These are phyloP conservation scores for Pestalotiopsis sp. DNA, from an alignment of 2,329 filamentous ascomycete genomes.

Conservation along the genomic window DNA sequence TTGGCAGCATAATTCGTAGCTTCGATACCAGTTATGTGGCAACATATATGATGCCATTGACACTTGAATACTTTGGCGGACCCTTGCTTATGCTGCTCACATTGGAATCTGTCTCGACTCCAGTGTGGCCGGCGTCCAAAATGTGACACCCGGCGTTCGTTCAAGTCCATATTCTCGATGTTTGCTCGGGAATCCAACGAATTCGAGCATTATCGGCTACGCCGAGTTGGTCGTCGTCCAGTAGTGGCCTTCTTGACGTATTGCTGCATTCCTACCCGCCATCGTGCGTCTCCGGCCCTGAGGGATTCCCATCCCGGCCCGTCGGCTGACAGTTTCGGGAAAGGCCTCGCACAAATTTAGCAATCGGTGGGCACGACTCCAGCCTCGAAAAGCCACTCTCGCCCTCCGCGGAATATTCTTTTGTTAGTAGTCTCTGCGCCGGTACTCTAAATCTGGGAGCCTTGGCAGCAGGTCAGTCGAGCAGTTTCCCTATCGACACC, in stretches of 20 bases:
- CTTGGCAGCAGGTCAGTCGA: background rate
- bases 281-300: background rate
- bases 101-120: too few species aligned
- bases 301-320: background rate
- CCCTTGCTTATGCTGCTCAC: background rate
- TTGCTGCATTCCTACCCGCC: background rate
- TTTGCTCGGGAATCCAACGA: background rate
- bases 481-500: background rate
- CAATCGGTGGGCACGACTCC: background rate
- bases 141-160: background rate
- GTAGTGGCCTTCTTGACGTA: background rate
- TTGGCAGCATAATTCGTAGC: background rate
- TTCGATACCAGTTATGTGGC: background rate
- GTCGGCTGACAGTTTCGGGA: background rate
- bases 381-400: background rate
- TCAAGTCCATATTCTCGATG: background rate
- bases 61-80: background rate
- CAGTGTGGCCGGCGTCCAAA: background rate
- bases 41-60: background rate
- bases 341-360: background rate
- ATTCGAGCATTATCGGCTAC: background rate
- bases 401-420: background rate
- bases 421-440: background rate
- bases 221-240: background rate
- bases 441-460: accelerated